phyloP scores from a whole-genome alignment of 768 basidiomycete genomes.

The Rhizopogon roseolus region DNA sequence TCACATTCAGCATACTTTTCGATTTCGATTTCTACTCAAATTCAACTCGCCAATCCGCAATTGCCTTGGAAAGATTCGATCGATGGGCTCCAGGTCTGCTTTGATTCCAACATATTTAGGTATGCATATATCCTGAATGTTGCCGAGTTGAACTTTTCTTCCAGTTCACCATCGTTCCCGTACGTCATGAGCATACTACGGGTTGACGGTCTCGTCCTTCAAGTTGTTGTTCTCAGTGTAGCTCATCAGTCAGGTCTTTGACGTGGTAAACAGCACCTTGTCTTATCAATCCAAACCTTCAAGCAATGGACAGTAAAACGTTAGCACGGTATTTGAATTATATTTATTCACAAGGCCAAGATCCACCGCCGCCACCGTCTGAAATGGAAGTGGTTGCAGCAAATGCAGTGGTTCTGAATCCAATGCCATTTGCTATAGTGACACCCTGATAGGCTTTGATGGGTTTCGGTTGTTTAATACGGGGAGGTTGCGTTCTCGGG shows the following conservation, averaged over 20 bases:
- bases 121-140: background rate
- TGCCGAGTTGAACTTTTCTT: background rate
- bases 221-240: no score
- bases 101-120: background rate
- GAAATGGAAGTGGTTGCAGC: background rate
- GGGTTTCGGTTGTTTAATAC: background rate
- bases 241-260: background rate
- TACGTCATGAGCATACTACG: background rate
- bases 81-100: background rate
- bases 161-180: background rate
- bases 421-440: background rate
- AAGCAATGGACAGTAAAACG: no score
- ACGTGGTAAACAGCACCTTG: background rate
- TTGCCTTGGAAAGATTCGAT: background rate
- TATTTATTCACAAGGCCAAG: background rate
- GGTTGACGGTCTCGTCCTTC: no score
- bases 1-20: no score
- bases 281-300: no score
- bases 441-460: background rate
- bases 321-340: background rate
- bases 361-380: slow-evolving; percentile 3
- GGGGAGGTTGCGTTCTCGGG: no score
- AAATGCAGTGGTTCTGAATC: background rate
- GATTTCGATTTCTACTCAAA: no score
- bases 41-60: no score